Evolutionary conservation across 768 basidiomycete genomes (phyloP).

Genomic region (Daedaleopsis sinensis): DNA sequence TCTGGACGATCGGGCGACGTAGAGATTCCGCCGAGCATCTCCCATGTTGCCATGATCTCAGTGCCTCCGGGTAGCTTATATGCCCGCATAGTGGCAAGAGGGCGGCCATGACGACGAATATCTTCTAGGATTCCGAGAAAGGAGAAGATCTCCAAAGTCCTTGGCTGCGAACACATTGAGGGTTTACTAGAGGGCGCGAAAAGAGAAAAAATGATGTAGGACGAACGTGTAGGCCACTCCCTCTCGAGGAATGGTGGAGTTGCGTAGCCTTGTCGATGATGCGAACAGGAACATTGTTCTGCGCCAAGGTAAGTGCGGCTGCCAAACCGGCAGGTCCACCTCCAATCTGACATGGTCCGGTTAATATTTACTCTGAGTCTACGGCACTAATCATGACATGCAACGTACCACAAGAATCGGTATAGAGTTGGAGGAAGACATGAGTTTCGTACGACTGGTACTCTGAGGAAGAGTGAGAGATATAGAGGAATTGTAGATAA

Average conservation of each 20-base stretch:
- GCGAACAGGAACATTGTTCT: constrained; percentile 25
- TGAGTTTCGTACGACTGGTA: background rate
- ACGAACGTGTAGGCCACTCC: constrained; percentile 31
- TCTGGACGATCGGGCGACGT: constrained; percentile 21
- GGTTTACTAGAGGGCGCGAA: background rate
- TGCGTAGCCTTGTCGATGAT: constrained; percentile 6
- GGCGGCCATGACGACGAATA: background rate
- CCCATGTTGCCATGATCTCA: constrained; percentile 9
- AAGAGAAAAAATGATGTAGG: background rate
- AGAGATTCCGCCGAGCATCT: background rate
- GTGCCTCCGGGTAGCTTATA: constrained; percentile 26
- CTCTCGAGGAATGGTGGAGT: constrained; percentile 28
- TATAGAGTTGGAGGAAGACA: background rate
- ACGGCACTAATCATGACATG: background rate
- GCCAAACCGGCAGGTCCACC: constrained; percentile 27
- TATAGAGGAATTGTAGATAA: too few relatives aligned
- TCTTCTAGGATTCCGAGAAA: constrained; percentile 25
- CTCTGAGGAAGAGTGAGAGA: background rate
- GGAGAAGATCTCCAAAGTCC: constrained; percentile 23
- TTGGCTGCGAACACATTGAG: constrained; percentile 16
- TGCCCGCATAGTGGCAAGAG: constrained; percentile 4
- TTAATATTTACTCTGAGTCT: background rate
- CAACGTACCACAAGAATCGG: background rate
- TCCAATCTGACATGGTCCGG: constrained; percentile 18
- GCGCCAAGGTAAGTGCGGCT: constrained; percentile 9